Conservation (phyloP, 2,329 filamentous ascomycete species). For the Chaetomiaceae sp. region DNA sequence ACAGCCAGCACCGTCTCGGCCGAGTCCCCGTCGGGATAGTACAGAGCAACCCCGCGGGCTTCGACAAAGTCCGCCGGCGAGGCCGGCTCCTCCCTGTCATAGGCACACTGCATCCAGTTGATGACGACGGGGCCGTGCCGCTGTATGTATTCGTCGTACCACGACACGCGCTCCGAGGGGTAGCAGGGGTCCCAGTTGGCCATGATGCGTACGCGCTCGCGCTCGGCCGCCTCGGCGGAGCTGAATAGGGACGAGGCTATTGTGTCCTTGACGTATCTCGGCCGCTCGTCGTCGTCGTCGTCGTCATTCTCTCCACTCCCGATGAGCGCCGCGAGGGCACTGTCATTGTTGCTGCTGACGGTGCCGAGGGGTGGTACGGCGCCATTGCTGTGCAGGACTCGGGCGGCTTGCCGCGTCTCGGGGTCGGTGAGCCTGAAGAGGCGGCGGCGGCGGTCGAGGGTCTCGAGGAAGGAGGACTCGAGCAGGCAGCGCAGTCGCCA, state of each 20-base stretch:
- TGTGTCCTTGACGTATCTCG: not conserved
- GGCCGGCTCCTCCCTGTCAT: constrained; percentile 28
- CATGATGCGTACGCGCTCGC: constrained; percentile 53
- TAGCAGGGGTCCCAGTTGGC: constrained; percentile 82
- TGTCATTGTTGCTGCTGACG: not conserved
- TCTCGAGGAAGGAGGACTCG: constrained; percentile 60
- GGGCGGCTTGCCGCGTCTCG: not conserved
- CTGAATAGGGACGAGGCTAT: not conserved
- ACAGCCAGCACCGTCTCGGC: constrained; percentile 52
- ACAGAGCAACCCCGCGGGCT: constrained; percentile 68
- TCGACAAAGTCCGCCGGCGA: constrained; percentile 51
- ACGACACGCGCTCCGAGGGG: constrained; percentile 66
- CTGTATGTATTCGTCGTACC: constrained; percentile 87
- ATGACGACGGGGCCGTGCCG: constrained; percentile 69
- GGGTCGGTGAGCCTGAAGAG: constrained; percentile 34
- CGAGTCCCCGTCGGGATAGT: constrained; percentile 50
- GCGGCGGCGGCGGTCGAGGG: constrained; percentile 51
- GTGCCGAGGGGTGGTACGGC: not conserved
- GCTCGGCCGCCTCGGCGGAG: constrained; percentile 26
- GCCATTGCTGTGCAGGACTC: not conserved
- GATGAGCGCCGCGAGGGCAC: not conserved
- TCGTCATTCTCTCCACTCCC: not conserved
- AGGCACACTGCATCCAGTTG: constrained; percentile 70
- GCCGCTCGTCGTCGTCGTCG: not conserved
- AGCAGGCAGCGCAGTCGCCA: constrained; percentile 76